Base-by-base conservation (phyloP, 352 stramenopile genomes). In the Phytophthora meadii region DNA sequence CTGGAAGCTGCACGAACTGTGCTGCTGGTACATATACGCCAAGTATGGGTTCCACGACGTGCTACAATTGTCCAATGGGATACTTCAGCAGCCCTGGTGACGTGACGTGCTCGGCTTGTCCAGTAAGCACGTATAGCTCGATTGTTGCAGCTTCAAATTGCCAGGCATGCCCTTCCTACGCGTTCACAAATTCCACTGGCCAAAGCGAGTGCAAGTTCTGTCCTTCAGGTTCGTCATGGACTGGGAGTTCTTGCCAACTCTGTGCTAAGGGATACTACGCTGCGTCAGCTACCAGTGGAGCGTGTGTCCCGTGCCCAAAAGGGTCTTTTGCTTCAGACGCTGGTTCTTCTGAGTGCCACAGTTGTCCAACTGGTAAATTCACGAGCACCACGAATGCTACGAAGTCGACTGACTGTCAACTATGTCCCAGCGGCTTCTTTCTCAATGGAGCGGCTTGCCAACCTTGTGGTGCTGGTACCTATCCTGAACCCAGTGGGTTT, bases 71-170 rank as follows among this genome's bases (percentile, higher is more conserved):
- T 39, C 81, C 82, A 0, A 57, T 65, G 50, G 85, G 85, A 5
- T 89, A 86, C 58, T 89, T 77, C 70, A 92, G 82, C 48, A 74
- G 80, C 49, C n/a, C 19, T 2, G 68, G 72, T 1, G 65, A 64
- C 11, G 51, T 61, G 0, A 28, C 19, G 4, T 93, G 85, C 24
- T 55, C 57, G 0, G 48, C 76, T 9, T 93, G 85, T 30, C 78
- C 82, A 22, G 25, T 73, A 4, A 88, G 88, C 42, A 90, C 79
- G 0, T 87, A 71, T 49, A 84, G 68, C 32, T 47, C 51, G 11
- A 49, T 51, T 0, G 52, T 84, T 15, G 52, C 65, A 15, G 49
- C 44, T 15, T 54, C 73, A 0, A 54, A 34, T 6, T 92, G 83
- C 32, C 36, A 50, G 1, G 0, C 52, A 1, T 93, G 84, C 49